Evolutionary conservation across 768 basidiomycete genomes (phyloP), one percentile per base, ranked within the genome.

Genomic region (Fistulinella prunicolor): DNA sequence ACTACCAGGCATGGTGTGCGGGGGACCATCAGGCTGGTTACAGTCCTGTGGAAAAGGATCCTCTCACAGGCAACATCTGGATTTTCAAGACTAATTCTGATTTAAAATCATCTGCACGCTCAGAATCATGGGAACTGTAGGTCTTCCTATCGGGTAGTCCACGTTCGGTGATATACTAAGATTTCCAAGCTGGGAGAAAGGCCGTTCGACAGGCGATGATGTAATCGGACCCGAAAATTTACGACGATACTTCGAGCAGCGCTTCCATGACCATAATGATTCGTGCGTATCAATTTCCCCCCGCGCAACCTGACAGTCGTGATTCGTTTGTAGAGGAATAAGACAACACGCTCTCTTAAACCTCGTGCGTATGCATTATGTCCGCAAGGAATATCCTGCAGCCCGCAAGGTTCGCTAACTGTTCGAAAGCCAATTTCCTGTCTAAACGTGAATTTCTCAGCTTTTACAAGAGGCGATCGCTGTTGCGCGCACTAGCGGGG

Each of bases 261-360:
- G 81, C 59, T 93, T 93, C 58, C 85, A 90, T 53, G 82, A 86
- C 47, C 77, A 73, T 28, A 83, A 81, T 53, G 89, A 92, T 63
- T 92, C 88, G 89, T 90, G 50, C 57, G 88, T 73, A 8, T 37
- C 21, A 23, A 21, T 39, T 34, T 5, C 36, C 37, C 35, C 10
- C 34, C 13, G 2, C 22, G 6, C 17, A 37, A 4, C 32, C 34
- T 17, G n/a, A 22, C n/a, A 23, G 42, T 29, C 3, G 17, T 21
- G 34, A 39, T 35, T 20, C 49, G 12, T 47, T 48, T 35, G 22
- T 57, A 92, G 89, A 16, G 86, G 86, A 6, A 65, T 87, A 48
- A 85, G 89, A 42, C 89, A 91, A 51, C 85, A 88, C 61, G 87
- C 88, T 1, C 64, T 93, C 47, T 72, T 93, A 34, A 86, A 87